Evolutionary conservation across 2,329 filamentous ascomycete species (phyloP).

Genomic region (Xylariales sp.): DNA sequence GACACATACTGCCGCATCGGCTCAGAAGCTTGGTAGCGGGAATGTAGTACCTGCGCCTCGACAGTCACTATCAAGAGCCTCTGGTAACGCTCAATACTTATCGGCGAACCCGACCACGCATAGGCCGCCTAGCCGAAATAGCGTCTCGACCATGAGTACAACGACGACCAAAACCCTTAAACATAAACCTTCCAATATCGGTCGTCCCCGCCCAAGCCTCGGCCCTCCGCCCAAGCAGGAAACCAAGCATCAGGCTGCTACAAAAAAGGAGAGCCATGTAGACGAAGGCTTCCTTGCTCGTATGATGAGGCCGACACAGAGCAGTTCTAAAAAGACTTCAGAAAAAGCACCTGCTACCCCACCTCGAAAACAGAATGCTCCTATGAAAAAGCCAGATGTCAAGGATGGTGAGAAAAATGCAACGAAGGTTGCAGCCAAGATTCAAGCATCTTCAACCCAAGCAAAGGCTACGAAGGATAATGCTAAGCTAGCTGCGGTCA

Average conservation of each 20-base stretch:
- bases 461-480: slow-evolving; percentile 39
- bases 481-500: slow-evolving; percentile 37
- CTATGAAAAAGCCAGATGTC: slow-evolving; percentile 36
- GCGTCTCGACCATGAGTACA: slow-evolving; percentile 49
- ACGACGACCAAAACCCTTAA: slow-evolving; percentile 53
- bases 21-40: slow-evolving; percentile 66
- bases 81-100: slow-evolving; percentile 51
- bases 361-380: slow-evolving; percentile 54
- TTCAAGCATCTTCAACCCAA: slow-evolving; percentile 43
- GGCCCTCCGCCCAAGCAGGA: slow-evolving; percentile 70
- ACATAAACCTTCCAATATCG: slow-evolving; percentile 46
- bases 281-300: slow-evolving; percentile 81
- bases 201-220: slow-evolving; percentile 63
- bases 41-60: slow-evolving; percentile 46
- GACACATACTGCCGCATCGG: slow-evolving; percentile 76
- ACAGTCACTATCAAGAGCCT: slow-evolving; percentile 57
- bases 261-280: slow-evolving; percentile 65
- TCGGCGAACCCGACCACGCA: slow-evolving; percentile 45
- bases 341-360: slow-evolving; percentile 69
- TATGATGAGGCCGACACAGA: slow-evolving; percentile 82
- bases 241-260: slow-evolving; percentile 59
- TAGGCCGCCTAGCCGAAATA: slow-evolving; percentile 61
- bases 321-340: slow-evolving; percentile 73
- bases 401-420: slow-evolving; percentile 43
- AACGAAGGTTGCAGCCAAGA: slow-evolving; percentile 46